Evolutionary conservation across 1,284 basidiomycete species (phyloP).

Genomic region (Xerocomus amazonicus): DNA sequence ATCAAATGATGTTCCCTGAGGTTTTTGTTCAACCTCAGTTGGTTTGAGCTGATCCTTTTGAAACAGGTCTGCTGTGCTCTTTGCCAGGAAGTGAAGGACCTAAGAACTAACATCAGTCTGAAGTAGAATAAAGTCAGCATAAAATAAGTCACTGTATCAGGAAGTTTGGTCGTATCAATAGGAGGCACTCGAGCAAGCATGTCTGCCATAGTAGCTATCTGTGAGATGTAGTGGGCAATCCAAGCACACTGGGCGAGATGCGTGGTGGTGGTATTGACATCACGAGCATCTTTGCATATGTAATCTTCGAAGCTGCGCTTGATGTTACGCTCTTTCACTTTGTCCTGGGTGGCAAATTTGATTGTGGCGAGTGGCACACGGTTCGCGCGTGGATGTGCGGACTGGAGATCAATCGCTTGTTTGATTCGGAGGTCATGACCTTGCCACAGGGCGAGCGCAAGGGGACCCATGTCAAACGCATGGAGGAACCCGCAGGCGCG

Average conservation of each 20-base stretch:
- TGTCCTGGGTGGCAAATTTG: constrained; percentile 36
- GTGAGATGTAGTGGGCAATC: constrained; percentile 44
- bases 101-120: constrained; percentile 9
- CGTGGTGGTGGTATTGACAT: constrained; percentile 4
- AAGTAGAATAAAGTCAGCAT: not conserved
- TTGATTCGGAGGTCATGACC: constrained; percentile 35
- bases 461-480: constrained; percentile 41
- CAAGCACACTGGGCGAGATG: constrained; percentile 50
- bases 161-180: constrained; percentile 43
- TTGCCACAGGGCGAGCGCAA: constrained; percentile 36
- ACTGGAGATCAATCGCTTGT: constrained; percentile 56
- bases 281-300: constrained; percentile 28
- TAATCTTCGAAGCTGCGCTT: constrained; percentile 38
- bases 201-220: constrained; percentile 20
- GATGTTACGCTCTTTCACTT: constrained; percentile 40
- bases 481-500: constrained; percentile 36
- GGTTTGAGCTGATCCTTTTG: constrained; percentile 48
- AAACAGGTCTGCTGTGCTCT: constrained; percentile 46
- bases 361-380: constrained; percentile 45
- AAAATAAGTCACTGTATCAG: constrained; percentile 30
- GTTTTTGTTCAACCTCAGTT: constrained; percentile 34
- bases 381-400: constrained; percentile 33
- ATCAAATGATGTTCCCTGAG: constrained; percentile 31
- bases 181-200: constrained; percentile 28
- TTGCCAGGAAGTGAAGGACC: constrained; percentile 44